Base-by-base conservation (phyloP, 2,329 filamentous ascomycete genomes). In the Lithohypha guttulata region DNA sequence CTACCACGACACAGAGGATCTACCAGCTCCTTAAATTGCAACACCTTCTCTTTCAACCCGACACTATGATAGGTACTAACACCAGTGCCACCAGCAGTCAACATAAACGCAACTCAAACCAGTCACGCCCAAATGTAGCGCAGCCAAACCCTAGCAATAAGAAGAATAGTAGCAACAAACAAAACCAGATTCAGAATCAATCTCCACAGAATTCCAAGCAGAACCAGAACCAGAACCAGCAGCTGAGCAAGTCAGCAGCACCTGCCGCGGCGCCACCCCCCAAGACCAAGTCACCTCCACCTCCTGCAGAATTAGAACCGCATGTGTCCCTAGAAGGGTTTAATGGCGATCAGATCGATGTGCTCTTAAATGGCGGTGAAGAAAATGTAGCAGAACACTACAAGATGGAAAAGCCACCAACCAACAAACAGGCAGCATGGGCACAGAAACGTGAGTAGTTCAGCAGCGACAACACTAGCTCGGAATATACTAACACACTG, bases 401-500 rank as follows among this genome's bases (percentile, higher is more conserved):
- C 54, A 66, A 62, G 25, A 31, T 43, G 19, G 45, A 49, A 11
- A 31, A 36, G 11, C 43, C 44, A 26, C 4, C 39, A 3, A 40
- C 45, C 13, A 13, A 40, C 7, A 26, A 43, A n/a, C 48, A 34
- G 25, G 58, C 58, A 26, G 60, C 64, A 18, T 66, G 64, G 63
- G 63, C 56, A 7, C 53, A 59, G 14, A 68, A 66, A 48, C 53
- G 65, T 68, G 60, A 43, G 59, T 52, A n/a, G n/a, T n/a, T n/a
- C n/a, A n/a, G n/a, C n/a, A n/a, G n/a, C n/a, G n/a, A n/a, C n/a
- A n/a, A n/a, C n/a, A n/a, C n/a, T n/a, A n/a, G n/a, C n/a, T n/a
- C n/a, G n/a, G 14, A 23, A 23, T 22, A n/a, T 17, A 15, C 39
- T 49, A 35, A 51, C 35, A 34, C 20, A 36, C 14, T 28, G 4